These are phyloP conservation scores for Gypsophila paniculata DNA, from an alignment of 179 eudicot genomes.

Conservation along the genomic window DNA sequence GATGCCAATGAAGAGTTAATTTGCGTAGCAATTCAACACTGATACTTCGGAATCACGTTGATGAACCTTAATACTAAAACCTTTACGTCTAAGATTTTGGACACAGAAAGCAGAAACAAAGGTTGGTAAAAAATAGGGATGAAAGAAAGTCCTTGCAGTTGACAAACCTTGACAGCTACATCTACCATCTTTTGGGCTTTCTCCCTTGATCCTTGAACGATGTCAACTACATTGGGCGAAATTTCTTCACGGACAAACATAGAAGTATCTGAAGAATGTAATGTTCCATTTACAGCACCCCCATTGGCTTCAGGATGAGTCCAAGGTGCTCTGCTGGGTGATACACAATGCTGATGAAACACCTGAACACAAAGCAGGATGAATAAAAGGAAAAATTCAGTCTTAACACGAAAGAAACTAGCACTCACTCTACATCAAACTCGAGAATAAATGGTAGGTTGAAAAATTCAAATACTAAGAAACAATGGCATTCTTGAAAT, in stretches of 20 bases:
- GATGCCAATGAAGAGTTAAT: background rate
- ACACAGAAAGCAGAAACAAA: background rate
- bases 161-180: constrained; percentile 69
- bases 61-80: background rate
- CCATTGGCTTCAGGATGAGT: constrained; percentile 33
- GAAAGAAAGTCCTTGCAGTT: background rate
- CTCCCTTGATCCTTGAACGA: constrained; percentile 60
- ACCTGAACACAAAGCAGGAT: constrained; percentile 32
- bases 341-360: constrained; percentile 46
- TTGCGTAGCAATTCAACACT: background rate
- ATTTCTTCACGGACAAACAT: constrained; percentile 38
- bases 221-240: constrained; percentile 53
- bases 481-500: background rate
- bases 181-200: constrained; percentile 75
- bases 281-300: constrained; percentile 32
- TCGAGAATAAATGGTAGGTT: background rate
- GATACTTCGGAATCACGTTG: background rate
- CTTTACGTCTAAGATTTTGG: background rate
- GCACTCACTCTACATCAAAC: background rate
- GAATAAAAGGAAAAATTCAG: constrained; percentile 30
- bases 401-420: background rate
- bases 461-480: background rate
- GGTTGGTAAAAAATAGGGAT: background rate
- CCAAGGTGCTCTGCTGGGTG: constrained; percentile 39
- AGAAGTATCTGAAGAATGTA: constrained; percentile 34